Conservation (phyloP, 345 rosid genomes). For the Durio zibethinus region DNA sequence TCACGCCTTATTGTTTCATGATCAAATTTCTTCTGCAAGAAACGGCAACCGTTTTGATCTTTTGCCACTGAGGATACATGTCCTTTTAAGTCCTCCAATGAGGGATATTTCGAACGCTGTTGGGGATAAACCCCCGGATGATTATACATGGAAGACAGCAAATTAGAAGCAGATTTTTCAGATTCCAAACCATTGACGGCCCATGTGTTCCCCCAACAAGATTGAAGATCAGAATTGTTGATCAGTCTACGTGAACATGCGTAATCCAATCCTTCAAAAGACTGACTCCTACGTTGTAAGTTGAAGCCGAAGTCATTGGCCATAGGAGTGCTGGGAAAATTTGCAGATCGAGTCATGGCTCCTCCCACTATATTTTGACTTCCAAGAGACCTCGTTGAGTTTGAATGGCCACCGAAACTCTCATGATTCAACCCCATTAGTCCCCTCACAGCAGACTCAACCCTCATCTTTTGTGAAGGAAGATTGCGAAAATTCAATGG, state of each 20-base stretch:
- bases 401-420: not conserved
- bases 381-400: not conserved
- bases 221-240: not conserved
- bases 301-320: not conserved
- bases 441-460: not conserved
- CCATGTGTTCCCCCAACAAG: no score
- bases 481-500: not conserved
- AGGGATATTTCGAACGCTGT: not conserved
- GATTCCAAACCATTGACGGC: not conserved
- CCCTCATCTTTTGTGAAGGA: not conserved
- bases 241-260: not conserved
- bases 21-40: slow-evolving; percentile 12
- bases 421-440: not conserved
- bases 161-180: not conserved
- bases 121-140: not conserved
- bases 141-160: not conserved
- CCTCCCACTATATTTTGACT: not conserved
- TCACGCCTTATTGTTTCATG: not conserved
- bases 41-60: slow-evolving; percentile 8
- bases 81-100: slow-evolving; percentile 18
- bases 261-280: not conserved
- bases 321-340: not conserved
- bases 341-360: not conserved
- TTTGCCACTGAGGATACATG: slow-evolving; percentile 8
- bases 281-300: not conserved